A percentile compares a stretch with the other conserved stretches of the same genome.
These are phyloP conservation scores for Austroboletus rostrupii DNA, from an alignment of 1,284 basidiomycete genomes.

Conservation along the genomic window DNA sequence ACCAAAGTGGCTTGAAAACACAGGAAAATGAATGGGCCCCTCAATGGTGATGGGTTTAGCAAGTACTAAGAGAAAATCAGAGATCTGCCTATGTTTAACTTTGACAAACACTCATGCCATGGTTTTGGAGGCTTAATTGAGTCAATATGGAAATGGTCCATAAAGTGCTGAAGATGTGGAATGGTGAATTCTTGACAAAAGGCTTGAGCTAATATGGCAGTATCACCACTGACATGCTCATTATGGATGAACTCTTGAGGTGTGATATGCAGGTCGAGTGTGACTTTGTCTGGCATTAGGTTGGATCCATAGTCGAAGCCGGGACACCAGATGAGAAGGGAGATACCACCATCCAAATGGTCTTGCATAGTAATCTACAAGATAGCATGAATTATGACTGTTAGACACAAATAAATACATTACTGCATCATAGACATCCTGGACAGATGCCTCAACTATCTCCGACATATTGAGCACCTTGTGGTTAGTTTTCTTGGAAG, in stretches of 20 bases:
- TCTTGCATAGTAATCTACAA: slow-evolving; percentile 6
- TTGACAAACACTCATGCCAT: too few species aligned
- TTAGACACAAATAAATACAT: too few species aligned
- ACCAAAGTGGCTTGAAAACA: too few species aligned
- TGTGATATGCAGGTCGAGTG: neutral
- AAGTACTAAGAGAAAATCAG: too few species aligned
- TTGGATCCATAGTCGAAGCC: neutral
- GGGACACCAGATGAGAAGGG: neutral
- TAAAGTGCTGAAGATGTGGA: neutral
- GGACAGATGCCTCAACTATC: neutral
- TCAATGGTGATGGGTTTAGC: too few species aligned
- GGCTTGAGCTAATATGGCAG: neutral
- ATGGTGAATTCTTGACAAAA: neutral
- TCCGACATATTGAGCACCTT: neutral
- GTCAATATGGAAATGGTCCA: neutral
- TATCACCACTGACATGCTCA: neutral
- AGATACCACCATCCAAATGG: slow-evolving; percentile 3
- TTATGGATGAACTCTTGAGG: neutral
- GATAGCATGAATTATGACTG: too few species aligned
- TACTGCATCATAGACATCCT: slow-evolving; percentile 3
- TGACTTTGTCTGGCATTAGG: neutral
- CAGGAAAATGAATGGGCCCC: too few species aligned
- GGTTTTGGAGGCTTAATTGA: neutral
- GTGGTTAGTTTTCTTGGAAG: neutral
- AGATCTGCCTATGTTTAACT: neutral